phyloP scores from a whole-genome alignment of 78 protist genomes.

The Mastigamoeba balamuthi region DNA sequence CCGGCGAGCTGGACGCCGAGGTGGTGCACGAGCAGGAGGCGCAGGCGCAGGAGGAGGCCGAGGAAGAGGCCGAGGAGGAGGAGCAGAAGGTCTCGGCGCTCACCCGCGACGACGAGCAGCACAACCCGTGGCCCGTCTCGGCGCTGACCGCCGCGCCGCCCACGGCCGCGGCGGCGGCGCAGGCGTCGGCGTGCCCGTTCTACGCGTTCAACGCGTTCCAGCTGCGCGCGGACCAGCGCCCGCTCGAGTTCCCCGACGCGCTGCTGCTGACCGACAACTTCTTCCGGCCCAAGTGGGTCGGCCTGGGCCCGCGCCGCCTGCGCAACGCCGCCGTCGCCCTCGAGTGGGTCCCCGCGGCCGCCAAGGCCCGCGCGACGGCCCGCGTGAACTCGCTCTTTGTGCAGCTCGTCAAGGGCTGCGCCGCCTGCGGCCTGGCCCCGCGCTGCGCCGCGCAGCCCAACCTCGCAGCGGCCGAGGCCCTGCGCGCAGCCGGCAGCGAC shows the following conservation, averaged over 20 bases:
- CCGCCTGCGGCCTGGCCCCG: not conserved
- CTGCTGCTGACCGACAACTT: constrained; percentile 32
- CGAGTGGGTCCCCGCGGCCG: constrained; percentile 27
- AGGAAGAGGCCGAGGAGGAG: constrained; percentile 16
- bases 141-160: not conserved
- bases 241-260: constrained; percentile 10
- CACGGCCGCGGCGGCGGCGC: not conserved
- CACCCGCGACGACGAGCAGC: constrained; percentile 19
- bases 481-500: not conserved
- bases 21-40: constrained; percentile 32
- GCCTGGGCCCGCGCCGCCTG: constrained; percentile 34
- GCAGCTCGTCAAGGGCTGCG: not conserved
- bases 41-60: constrained; percentile 33
- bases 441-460: not conserved
- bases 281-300: constrained; percentile 40
- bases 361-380: not conserved
- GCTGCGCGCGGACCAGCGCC: not conserved
- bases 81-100: not conserved
- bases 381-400: not conserved
- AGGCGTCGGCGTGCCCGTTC: not conserved
- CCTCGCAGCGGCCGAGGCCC: not conserved
- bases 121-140: constrained; percentile 5
- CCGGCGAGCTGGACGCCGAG: constrained; percentile 3
- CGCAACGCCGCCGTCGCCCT: constrained; percentile 19
- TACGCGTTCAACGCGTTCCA: constrained; percentile 1